Evolutionary conservation across 2,329 filamentous ascomycete species (phyloP), one percentile per base, ranked within the genome.

Genomic region (Ceratocystis harringtonii): DNA sequence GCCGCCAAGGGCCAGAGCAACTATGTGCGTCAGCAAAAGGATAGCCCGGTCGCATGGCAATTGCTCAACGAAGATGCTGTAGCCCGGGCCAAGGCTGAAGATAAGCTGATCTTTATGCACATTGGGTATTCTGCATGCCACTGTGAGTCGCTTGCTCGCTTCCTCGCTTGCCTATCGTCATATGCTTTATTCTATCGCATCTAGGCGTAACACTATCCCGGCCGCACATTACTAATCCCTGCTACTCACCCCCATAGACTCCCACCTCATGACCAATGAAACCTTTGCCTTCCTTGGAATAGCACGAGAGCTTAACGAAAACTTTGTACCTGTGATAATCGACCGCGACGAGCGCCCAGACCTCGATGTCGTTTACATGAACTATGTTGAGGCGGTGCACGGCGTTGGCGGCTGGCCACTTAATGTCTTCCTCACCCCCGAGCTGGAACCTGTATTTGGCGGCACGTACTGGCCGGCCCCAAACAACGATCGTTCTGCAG

Each of bases 341-440:
- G 94, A 99, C 75, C 85, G 92, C 68, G 94, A 99, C 75, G 90
- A 96, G 75, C 85, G 92, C 30, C 92, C 92, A 7, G 92, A 97
- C 72, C 85, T 97, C 69, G 94, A 99, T 72, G 86, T 89, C 68
- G 92, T 97, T 69, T 97, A 97, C 75, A 96, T 96, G 90, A 96
- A 96, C 77, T 99, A 96, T 74, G 87, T 96, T 50, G 91, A 96
- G 74, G 92, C 92, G 1, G 92, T 94, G 10, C 95, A 88, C 67
- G 91, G 89, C 22, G 87, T 84, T 1, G 92, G 91, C 8, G 94
- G 94, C 48, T 97, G 94, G 92, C 94, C 94, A 0, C 77, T 97
- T 68, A 97, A 96, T 72, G 86, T 96, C n/a, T 97, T 99, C 73
- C 81, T 97, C 36, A 99, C 94, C 0, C 91, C 94, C 0, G 87